Evolutionary conservation across 2,329 filamentous ascomycete genomes (phyloP).

Genomic region (Fusarium tanahbumbuense): DNA sequence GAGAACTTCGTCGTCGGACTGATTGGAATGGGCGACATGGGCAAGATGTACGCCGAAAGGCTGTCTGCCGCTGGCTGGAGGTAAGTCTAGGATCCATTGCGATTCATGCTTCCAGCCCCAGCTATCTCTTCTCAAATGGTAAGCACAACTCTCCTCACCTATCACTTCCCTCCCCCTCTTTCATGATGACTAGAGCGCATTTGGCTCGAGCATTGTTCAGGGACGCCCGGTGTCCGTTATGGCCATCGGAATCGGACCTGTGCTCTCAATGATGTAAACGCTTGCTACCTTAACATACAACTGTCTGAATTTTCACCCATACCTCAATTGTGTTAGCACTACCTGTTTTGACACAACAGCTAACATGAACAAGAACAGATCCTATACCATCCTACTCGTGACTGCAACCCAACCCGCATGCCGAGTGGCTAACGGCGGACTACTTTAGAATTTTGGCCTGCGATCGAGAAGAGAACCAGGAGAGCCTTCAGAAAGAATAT

Average conservation of each 20-base stretch:
- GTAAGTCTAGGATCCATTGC: slow-evolving; percentile 61
- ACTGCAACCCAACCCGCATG: slow-evolving; percentile 28
- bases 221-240: slow-evolving; percentile 76
- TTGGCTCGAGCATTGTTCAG: slow-evolving; percentile 98
- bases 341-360: slow-evolving; percentile 17
- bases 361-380: slow-evolving; percentile 44
- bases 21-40: slow-evolving; percentile 99
- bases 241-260: slow-evolving; percentile 71
- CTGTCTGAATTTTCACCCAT: slow-evolving; percentile 76
- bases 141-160: slow-evolving; percentile 37
- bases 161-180: slow-evolving; percentile 31
- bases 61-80: slow-evolving; percentile 95
- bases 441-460: slow-evolving; percentile 86
- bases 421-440: slow-evolving; percentile 47
- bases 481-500: slow-evolving; percentile 84
- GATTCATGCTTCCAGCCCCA: slow-evolving; percentile 26
- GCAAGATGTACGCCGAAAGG: slow-evolving; percentile 94
- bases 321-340: slow-evolving; percentile 22
- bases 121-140: slow-evolving; percentile 29
- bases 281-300: slow-evolving; percentile 89
- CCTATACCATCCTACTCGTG: neutral
- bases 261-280: slow-evolving; percentile 97
- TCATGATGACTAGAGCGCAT: slow-evolving; percentile 99
- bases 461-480: slow-evolving; percentile 90
- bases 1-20: slow-evolving; percentile 85